These are phyloP conservation scores for Myriangium duriaei DNA, from an alignment of 2,329 filamentous ascomycete genomes.

Conservation along the genomic window DNA sequence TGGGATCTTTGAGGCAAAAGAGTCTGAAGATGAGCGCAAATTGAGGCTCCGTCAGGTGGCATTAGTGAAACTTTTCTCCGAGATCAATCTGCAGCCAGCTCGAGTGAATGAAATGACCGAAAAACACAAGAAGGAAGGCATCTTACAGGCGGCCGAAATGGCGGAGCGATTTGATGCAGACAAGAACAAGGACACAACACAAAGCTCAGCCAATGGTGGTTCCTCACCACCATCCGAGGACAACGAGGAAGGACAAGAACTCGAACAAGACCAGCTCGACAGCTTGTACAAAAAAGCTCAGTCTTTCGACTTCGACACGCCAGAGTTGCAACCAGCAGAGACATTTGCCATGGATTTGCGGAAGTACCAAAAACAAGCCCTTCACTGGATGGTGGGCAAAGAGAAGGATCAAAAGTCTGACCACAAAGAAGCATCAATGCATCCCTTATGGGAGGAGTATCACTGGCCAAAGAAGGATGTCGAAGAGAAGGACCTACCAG, in stretches of 20 bases:
- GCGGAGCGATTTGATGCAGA: slow-evolving; percentile 54
- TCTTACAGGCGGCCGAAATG: slow-evolving; percentile 78
- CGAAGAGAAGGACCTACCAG: slow-evolving; percentile 63
- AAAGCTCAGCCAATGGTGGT: slow-evolving; percentile 29
- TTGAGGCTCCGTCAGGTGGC: slow-evolving; percentile 75
- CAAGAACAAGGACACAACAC: slow-evolving; percentile 43
- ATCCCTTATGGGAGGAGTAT: slow-evolving; percentile 96
- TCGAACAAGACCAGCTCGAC: slow-evolving; percentile 92
- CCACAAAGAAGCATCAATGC: slow-evolving; percentile 67
- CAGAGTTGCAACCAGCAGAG: slow-evolving; percentile 68
- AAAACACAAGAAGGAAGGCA: slow-evolving; percentile 67
- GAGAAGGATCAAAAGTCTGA: slow-evolving; percentile 66
- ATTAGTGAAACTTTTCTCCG: slow-evolving; percentile 76
- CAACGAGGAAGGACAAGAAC: slow-evolving; percentile 72
- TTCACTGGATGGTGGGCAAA: slow-evolving; percentile 94
- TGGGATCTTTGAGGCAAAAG: slow-evolving; percentile 69
- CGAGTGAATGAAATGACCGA: slow-evolving; percentile 61
- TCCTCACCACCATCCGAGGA: slow-evolving; percentile 50
- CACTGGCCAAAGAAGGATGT: slow-evolving; percentile 77
- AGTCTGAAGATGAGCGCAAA: slow-evolving; percentile 73
- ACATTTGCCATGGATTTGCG: slow-evolving; percentile 74
- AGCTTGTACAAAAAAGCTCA: slow-evolving; percentile 91
- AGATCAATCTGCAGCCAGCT: slow-evolving; percentile 70
- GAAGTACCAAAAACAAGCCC: slow-evolving; percentile 87
- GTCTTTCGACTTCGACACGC: slow-evolving; percentile 88